Conservation (phyloP, 441 rosid genomes). For the Adansonia rubrostipa region DNA sequence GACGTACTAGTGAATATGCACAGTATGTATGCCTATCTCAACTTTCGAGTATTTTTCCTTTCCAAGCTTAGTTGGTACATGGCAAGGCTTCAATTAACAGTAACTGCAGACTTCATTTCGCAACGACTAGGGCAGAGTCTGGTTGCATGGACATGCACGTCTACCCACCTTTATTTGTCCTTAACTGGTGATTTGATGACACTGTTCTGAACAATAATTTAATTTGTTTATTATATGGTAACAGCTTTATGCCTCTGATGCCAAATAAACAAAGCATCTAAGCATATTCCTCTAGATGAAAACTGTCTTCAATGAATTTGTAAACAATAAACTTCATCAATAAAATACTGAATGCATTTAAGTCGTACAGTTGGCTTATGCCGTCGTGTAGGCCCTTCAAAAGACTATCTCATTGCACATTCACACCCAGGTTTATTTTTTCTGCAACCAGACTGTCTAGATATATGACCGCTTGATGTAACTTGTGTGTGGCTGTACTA, state of each 20-base stretch:
- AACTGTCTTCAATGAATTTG: background rate
- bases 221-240: background rate
- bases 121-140: background rate
- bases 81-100: background rate
- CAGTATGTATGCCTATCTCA: background rate
- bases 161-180: constrained; percentile 8
- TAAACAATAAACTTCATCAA: background rate
- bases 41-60: background rate
- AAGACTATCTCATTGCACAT: constrained; percentile 2
- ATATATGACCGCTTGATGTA: background rate
- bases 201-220: constrained; percentile 2
- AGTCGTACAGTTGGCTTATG: background rate
- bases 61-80: background rate
- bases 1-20: background rate
- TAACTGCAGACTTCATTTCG: background rate
- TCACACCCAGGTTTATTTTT: background rate
- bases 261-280: background rate
- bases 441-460: background rate
- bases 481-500: constrained; percentile 7
- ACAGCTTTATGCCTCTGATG: background rate
- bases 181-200: background rate
- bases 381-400: background rate
- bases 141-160: background rate
- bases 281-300: background rate
- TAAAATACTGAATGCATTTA: background rate